A percentile compares a stretch with the other conserved stretches of the same genome.
These are phyloP conservation scores for Fusarium domesticum DNA, from an alignment of 2,329 filamentous ascomycete genomes.

Conservation along the genomic window DNA sequence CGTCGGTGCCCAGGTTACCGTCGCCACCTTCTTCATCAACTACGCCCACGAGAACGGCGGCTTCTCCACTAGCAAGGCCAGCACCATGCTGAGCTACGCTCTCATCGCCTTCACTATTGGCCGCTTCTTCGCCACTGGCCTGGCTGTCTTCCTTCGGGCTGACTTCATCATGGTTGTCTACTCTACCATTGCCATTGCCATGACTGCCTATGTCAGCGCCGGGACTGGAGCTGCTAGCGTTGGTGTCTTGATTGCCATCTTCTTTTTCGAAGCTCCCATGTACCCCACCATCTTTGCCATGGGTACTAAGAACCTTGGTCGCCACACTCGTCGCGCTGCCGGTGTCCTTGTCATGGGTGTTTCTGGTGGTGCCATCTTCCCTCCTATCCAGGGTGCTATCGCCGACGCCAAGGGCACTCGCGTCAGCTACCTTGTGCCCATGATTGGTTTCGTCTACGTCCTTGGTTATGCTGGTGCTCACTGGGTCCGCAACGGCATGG, in stretches of 20 bases:
- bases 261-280: constrained; percentile 78
- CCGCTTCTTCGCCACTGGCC: constrained; percentile 63
- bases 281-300: constrained; percentile 80
- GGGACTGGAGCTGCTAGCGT: constrained; percentile 44
- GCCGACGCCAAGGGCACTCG: constrained; percentile 24
- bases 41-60: constrained; percentile 61
- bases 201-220: constrained; percentile 47
- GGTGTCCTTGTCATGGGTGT: constrained; percentile 70
- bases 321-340: constrained; percentile 72
- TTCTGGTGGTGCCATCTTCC: constrained; percentile 58
- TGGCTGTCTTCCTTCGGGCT: constrained; percentile 63
- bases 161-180: constrained; percentile 67
- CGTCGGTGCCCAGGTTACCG: constrained; percentile 66
- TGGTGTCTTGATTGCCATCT: constrained; percentile 64
- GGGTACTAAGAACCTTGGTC: constrained; percentile 70
- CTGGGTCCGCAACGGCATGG: constrained; percentile 22
- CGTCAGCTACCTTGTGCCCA: constrained; percentile 24
- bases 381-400: constrained; percentile 19
- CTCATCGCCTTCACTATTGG: constrained; percentile 73
- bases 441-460: constrained; percentile 25
- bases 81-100: constrained; percentile 68
- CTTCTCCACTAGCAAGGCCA: constrained; percentile 47
- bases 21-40: constrained; percentile 70
- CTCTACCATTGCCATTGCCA: constrained; percentile 60
- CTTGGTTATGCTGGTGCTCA: constrained; percentile 18